phyloP scores from a whole-genome alignment of 495 filamentous ascomycete species.

The Podospora australis region DNA sequence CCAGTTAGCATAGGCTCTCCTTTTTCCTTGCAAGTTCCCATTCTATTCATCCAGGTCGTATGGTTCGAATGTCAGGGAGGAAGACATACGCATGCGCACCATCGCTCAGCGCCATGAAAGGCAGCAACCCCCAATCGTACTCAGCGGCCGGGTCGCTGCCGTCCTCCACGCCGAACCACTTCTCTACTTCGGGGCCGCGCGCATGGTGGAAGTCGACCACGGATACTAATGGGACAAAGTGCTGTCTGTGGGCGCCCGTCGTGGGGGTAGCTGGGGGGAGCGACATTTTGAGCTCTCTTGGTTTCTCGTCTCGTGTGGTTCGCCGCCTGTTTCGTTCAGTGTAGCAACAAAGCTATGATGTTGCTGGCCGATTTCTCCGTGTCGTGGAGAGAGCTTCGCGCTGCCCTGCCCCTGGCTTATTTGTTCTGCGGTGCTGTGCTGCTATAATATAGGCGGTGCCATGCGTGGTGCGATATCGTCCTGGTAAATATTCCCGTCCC shows the following conservation, averaged over 20 bases:
- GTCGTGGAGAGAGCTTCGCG: too few relatives aligned
- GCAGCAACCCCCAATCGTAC: conserved; percentile 87
- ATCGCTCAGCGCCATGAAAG: conserved; percentile 97
- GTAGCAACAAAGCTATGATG: too few relatives aligned
- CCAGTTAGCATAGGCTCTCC: neutral
- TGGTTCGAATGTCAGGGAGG: neutral
- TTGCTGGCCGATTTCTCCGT: too few relatives aligned
- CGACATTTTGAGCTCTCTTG: conserved; percentile 3
- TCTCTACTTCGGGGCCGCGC: conserved; percentile 89
- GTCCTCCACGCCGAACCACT: conserved; percentile 76
- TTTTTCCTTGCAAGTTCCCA: neutral
- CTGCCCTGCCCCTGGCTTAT: too few relatives aligned
- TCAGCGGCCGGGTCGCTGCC: conserved; percentile 72
- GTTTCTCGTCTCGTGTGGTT: too few relatives aligned
- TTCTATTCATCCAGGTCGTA: neutral
- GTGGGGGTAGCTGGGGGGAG: conserved; percentile 26
- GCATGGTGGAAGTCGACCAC: conserved; percentile 98
- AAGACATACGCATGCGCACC: conserved; percentile 83
- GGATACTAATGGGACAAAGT: conserved; percentile 63
- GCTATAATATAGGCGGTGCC: too few relatives aligned
- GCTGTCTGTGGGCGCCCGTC: neutral
- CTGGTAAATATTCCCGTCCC: too few relatives aligned
- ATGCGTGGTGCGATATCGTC: too few relatives aligned
- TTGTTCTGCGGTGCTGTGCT: too few relatives aligned
- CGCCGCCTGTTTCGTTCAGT: too few relatives aligned